Evolutionary conservation across 208 protist genomes (phyloP).

Genomic region (Strigomonas galati): DNA sequence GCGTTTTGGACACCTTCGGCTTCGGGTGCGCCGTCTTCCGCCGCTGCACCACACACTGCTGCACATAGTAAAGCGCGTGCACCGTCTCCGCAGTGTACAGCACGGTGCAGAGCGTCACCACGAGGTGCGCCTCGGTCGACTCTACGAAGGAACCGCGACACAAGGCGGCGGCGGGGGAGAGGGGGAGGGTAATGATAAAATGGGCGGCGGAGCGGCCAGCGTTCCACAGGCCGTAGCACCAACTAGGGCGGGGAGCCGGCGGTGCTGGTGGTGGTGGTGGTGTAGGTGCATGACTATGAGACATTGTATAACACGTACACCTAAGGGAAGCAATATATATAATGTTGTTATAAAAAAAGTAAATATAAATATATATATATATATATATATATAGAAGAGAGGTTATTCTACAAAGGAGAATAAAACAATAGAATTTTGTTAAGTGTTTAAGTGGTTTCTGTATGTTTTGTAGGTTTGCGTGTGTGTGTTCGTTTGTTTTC

Average conservation of each 20-base stretch:
- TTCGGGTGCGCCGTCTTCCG: neutral
- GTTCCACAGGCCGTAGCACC: neutral
- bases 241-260: neutral
- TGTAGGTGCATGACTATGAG: too few relatives aligned
- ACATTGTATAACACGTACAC: too few relatives aligned
- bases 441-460: neutral
- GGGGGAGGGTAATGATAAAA: neutral
- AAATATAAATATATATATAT: neutral
- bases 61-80: neutral
- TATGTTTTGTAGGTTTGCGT: neutral
- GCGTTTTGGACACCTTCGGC: neutral
- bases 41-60: neutral
- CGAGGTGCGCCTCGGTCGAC: neutral
- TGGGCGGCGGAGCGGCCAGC: too few relatives aligned
- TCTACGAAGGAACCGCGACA: neutral
- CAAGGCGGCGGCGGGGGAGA: neutral
- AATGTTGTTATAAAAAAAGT: neutral
- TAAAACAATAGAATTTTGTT: neutral
- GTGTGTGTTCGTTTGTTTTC: neutral
- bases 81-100: neutral
- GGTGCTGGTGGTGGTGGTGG: too few relatives aligned
- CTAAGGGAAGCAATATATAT: conserved; percentile 5
- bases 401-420: neutral
- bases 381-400: neutral
- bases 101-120: neutral